Evolutionary conservation across 164 flowering plant species (phyloP).

Genomic region (grape (Vitis vinifera)): ASM3070453v1 NC_081821.1:7142001-7142500

Average conservation of each 20-base stretch:
- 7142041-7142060: not conserved
- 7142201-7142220: constrained; percentile 77
- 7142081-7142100: constrained; percentile 87
- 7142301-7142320: constrained; percentile 84
- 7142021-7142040: not conserved
- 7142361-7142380: constrained; percentile 73
- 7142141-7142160: constrained; percentile 91
- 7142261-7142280: constrained; percentile 92
- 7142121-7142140: constrained; percentile 99
- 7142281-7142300: constrained; percentile 91
- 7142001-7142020: not conserved
- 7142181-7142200: constrained; percentile 92
- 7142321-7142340: constrained; percentile 73
- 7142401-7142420: constrained; percentile 95
- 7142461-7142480: constrained; percentile 93
- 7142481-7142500: constrained; percentile 82
- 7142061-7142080: not conserved
- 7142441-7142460: constrained; percentile 75
- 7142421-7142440: constrained; percentile 84
- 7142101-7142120: constrained; percentile 88
- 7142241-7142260: constrained; percentile 76
- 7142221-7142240: constrained; percentile 67
- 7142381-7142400: constrained; percentile 74
- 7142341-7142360: constrained; percentile 55
- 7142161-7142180: constrained; percentile 88